These are phyloP conservation scores for Perilla frutescens DNA, from an alignment of 257 asterid genomes.

Conservation along the genomic window DNA sequence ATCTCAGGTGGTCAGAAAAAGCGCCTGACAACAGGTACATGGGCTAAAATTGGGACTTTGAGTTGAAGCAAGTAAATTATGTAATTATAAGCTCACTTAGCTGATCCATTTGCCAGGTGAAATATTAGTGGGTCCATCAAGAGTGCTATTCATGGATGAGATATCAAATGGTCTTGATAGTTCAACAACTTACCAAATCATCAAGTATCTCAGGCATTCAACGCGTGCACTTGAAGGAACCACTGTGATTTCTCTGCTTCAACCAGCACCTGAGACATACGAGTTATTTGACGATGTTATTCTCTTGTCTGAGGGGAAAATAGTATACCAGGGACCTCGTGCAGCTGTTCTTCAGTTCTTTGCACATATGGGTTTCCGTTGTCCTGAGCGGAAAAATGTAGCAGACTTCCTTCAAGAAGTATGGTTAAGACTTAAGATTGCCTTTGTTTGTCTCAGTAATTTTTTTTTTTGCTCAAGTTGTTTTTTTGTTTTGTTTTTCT, in stretches of 20 bases:
- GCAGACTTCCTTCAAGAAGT: slow-evolving; percentile 99
- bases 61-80: slow-evolving; percentile 19
- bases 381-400: slow-evolving; percentile 90
- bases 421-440: slow-evolving; percentile 39
- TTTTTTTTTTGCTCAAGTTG: slow-evolving; percentile 30
- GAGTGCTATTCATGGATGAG: slow-evolving; percentile 94
- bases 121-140: slow-evolving; percentile 79
- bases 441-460: slow-evolving; percentile 25
- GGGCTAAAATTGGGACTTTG: slow-evolving; percentile 32
- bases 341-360: slow-evolving; percentile 69
- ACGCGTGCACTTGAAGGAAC: slow-evolving; percentile 85
- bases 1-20: slow-evolving; percentile 97
- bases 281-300: slow-evolving; percentile 90
- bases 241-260: slow-evolving; percentile 85
- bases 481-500: not conserved
- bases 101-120: slow-evolving; percentile 70
- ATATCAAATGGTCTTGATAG: slow-evolving; percentile 97
- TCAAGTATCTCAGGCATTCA: slow-evolving; percentile 81
- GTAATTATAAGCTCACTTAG: slow-evolving; percentile 36
- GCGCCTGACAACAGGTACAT: slow-evolving; percentile 85
- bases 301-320: slow-evolving; percentile 86
- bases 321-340: slow-evolving; percentile 94
- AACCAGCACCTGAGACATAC: slow-evolving; percentile 98
- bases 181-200: slow-evolving; percentile 84
- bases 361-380: slow-evolving; percentile 74